Percentiles rank a stretch among this genome's conserved stretches.
Evolutionary conservation across 768 basidiomycete species (phyloP).

Genomic region (Ramaria sp.): DNA sequence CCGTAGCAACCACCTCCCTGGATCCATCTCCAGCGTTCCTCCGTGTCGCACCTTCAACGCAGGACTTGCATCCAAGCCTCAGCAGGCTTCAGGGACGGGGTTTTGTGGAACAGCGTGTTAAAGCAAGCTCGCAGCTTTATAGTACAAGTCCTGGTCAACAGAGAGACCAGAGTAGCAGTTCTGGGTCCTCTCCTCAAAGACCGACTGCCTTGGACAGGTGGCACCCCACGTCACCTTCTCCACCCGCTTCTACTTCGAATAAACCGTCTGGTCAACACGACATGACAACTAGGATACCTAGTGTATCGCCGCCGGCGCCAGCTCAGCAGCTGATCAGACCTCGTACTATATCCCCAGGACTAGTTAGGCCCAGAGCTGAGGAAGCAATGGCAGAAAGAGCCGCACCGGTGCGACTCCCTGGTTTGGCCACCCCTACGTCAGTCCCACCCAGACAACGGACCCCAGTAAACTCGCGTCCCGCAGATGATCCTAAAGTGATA

Average conservation of each 20-base stretch:
- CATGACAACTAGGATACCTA: neutral
- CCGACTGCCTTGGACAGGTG: slow-evolving; percentile 60
- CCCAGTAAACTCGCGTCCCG: neutral
- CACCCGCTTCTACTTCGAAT: slow-evolving; percentile 2
- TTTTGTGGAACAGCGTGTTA: slow-evolving; percentile 77
- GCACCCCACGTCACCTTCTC: slow-evolving; percentile 29
- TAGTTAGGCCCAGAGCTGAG: neutral
- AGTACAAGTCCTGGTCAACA: neutral
- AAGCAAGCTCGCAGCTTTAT: slow-evolving; percentile 49
- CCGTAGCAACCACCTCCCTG: slow-evolving; percentile 29
- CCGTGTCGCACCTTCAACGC: slow-evolving; percentile 36
- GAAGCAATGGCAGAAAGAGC: neutral
- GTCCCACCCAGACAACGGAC: neutral
- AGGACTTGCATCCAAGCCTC: slow-evolving; percentile 74
- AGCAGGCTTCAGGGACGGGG: slow-evolving; percentile 77
- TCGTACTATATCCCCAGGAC: neutral
- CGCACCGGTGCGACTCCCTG: slow-evolving; percentile 7
- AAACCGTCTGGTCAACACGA: neutral
- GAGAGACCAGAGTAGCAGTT: slow-evolving; percentile 4
- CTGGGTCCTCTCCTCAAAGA: slow-evolving; percentile 24
- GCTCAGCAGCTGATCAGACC: neutral
- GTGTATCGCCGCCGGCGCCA: neutral
- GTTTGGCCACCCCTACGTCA: neutral
- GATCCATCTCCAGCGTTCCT: slow-evolving; percentile 50
- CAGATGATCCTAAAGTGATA: neutral